phyloP scores from a whole-genome alignment of 2,329 filamentous ascomycete genomes.

The Hymenoscyphus fraxineus region DNA sequence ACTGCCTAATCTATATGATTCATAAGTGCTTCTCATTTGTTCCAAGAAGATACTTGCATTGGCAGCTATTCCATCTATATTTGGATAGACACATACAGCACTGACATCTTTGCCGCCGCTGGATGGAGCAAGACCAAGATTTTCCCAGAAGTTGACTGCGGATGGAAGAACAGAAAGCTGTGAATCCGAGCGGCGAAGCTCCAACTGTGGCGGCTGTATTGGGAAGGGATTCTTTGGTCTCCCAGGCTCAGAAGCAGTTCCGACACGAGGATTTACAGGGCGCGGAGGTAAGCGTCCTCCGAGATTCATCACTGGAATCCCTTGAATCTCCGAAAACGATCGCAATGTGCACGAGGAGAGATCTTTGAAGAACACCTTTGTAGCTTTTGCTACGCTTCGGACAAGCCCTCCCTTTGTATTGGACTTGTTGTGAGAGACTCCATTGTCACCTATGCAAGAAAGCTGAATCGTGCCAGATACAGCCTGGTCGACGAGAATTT shows the following conservation, averaged over 20 bases:
- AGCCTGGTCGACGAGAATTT: conserved; percentile 69
- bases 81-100: conserved; percentile 67
- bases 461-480: conserved; percentile 46
- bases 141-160: conserved; percentile 77
- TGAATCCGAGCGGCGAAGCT: conserved; percentile 66
- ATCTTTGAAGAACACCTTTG: conserved; percentile 44
- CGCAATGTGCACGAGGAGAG: conserved; percentile 43
- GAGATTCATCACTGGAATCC: conserved; percentile 51
- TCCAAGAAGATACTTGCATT: conserved; percentile 62
- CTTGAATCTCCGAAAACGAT: conserved; percentile 53
- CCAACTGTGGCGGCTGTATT: conserved; percentile 66
- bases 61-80: conserved; percentile 58
- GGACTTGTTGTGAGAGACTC: conserved; percentile 14
- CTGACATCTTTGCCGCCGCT: conserved; percentile 68
- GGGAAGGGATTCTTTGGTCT: conserved; percentile 54
- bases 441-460: conserved; percentile 13
- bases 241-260: conserved; percentile 25
- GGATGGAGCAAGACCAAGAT: conserved; percentile 68
- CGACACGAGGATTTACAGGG: conserved; percentile 27
- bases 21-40: conserved; percentile 67
- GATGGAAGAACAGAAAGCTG: conserved; percentile 71
- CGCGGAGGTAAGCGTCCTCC: conserved; percentile 44
- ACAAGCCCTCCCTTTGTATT: conserved; percentile 29
- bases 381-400: conserved; percentile 45
- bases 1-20: conserved; percentile 67